Evolutionary conservation across 805 yeast genomes (phyloP), one percentile per base, ranked within the genome.

Genomic region (Metschnikowia sp.): DNA sequence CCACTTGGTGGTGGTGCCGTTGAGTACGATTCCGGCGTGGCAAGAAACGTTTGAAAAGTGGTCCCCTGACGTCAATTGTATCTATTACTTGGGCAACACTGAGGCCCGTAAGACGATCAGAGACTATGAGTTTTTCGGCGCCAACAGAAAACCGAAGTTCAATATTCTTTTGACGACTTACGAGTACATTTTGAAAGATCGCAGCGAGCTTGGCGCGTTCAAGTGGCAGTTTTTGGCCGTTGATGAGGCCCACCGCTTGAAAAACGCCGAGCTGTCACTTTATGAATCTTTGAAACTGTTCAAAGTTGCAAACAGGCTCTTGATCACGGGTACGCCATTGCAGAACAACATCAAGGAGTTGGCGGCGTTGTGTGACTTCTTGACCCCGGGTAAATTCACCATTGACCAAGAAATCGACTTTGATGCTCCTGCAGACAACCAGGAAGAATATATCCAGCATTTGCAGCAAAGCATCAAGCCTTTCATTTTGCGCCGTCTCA

Each of bases 11-110:
- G 99, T 94, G 30, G 99, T 94, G 8, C 99, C 99, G 0, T 72
- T 94, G 48, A 87, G 96, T 2, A 94, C 99, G 0, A 83, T 94
- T 46, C 97, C 98, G 3, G 96, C 99, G 0, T 94, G 99, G 99
- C 98, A 94, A 70, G 99, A 94, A 63, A 94, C 99, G 3, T 88
- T 94, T 66, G 98, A 94, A 58, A 81, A 83, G 60, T 94, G 99
- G 99, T 80, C 99, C 0, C 98, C 99, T 2, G 98, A 91, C 62
- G 75, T 94, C 50, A 94, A 95, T 63, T 89, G 92, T 67, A 82
- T 94, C 52, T 89, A 88, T 60, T 94, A 92, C 63, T 77, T 91
- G 74, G 99, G 99, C 43, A 94, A 94, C 64, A 83, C 94, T 33
- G 80, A 82, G 61, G 83, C 98, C 2, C 82, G 99, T 61, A 79